Percentiles rank a stretch among this genome's conserved stretches.
Conservation (phyloP, 495 filamentous ascomycete species). For the Ramalina peruviana region DNA sequence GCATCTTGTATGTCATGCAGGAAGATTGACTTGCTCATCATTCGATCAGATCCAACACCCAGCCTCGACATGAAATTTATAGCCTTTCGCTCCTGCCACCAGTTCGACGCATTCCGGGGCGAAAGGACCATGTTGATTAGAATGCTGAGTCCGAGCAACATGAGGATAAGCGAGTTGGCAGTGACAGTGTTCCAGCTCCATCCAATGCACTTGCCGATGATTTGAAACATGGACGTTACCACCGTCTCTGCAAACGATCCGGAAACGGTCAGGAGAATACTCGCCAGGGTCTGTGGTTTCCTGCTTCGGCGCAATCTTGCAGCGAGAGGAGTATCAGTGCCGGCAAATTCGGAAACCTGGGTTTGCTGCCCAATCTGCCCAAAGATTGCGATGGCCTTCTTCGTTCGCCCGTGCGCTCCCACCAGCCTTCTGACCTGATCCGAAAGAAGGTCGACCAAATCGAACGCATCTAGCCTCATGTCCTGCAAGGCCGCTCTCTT, state of each 20-base stretch:
- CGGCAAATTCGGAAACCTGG: constrained; percentile 48
- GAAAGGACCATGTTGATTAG: constrained; percentile 59
- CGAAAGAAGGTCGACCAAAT: constrained; percentile 70
- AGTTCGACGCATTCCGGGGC: constrained; percentile 49
- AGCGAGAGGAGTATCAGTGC: constrained; percentile 25
- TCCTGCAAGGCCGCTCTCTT: constrained; percentile 69
- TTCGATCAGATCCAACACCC: constrained; percentile 60
- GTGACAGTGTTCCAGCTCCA: constrained; percentile 54
- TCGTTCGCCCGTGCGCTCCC: constrained; percentile 64
- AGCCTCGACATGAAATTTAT: constrained; percentile 63
- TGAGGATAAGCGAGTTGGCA: constrained; percentile 62
- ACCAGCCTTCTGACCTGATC: constrained; percentile 74
- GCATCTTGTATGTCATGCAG: constrained; percentile 68
- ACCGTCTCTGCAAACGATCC: constrained; percentile 55
- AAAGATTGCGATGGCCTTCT: constrained; percentile 82
- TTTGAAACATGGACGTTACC: constrained; percentile 58
- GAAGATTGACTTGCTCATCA: constrained; percentile 78
- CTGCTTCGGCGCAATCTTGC: constrained; percentile 39
- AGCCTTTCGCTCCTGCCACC: constrained; percentile 78
- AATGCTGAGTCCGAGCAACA: constrained; percentile 50
- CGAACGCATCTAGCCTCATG: constrained; percentile 66
- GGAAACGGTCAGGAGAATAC: constrained; percentile 55
- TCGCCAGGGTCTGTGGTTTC: constrained; percentile 48
- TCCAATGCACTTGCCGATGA: constrained; percentile 46
- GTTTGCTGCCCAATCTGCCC: constrained; percentile 68